Evolutionary conservation across 768 basidiomycete species (phyloP).

Genomic region (Trametes sanguinea): DNA sequence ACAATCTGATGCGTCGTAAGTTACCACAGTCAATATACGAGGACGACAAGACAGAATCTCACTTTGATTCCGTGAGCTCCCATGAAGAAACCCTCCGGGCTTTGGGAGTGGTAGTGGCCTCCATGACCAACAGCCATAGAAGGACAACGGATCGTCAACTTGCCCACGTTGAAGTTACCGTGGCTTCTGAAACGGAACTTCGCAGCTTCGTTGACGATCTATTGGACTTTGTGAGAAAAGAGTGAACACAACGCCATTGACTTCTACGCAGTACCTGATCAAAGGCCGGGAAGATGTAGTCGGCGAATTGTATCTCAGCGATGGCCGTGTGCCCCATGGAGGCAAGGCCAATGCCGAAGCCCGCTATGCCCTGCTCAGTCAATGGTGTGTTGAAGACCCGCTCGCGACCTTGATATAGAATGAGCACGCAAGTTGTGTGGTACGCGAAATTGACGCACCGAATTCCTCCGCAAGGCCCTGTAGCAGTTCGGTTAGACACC

Average conservation of each 20-base stretch:
- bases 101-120: slow-evolving; percentile 92
- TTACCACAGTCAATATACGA: background rate
- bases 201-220: slow-evolving; percentile 95
- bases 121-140: slow-evolving; percentile 93
- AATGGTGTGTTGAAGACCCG: slow-evolving; percentile 95
- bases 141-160: slow-evolving; percentile 79
- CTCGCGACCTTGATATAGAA: slow-evolving; percentile 61
- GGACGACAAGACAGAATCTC: background rate
- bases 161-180: slow-evolving; percentile 79
- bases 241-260: no score
- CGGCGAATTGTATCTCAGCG: slow-evolving; percentile 89
- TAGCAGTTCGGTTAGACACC: background rate
- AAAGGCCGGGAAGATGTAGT: slow-evolving; percentile 93
- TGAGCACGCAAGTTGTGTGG: background rate
- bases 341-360: slow-evolving; percentile 90
- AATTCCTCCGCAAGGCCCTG: slow-evolving; percentile 92
- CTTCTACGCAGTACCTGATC: slow-evolving; percentile 62
- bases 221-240: background rate
- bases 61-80: slow-evolving; percentile 90
- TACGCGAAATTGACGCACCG: slow-evolving; percentile 48
- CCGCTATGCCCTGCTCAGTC: slow-evolving; percentile 92
- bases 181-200: slow-evolving; percentile 91
- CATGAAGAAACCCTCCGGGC: slow-evolving; percentile 93
- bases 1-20: slow-evolving; percentile 51
- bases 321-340: slow-evolving; percentile 94